phyloP scores from a whole-genome alignment of 768 basidiomycete genomes.

The Botryobasidium botryosum region DNA sequence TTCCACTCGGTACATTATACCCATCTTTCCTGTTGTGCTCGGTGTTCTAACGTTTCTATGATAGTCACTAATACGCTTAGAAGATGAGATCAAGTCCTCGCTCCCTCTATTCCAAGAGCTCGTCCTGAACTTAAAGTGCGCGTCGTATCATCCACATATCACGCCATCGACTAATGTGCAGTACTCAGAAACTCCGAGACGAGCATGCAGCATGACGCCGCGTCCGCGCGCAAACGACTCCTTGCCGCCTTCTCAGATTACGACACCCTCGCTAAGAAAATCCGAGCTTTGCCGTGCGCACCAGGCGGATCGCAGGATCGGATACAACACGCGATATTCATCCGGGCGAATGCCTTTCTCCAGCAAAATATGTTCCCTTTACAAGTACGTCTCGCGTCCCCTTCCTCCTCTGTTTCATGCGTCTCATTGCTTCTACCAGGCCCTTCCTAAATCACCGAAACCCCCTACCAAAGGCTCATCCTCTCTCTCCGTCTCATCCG shows the following conservation, averaged over 20 bases:
- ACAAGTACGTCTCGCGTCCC: constrained; percentile 36
- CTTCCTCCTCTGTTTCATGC: too few species aligned
- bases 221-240: constrained; percentile 57
- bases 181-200: too few species aligned
- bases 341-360: constrained; percentile 61
- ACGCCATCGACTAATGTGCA: too few species aligned
- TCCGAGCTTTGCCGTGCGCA: constrained; percentile 53
- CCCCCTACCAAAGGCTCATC: constrained; percentile 2
- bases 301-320: constrained; percentile 62
- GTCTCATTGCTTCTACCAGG: background rate
- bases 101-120: constrained; percentile 84
- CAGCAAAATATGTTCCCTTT: constrained; percentile 83
- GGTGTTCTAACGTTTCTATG: background rate
- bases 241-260: constrained; percentile 78
- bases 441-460: constrained; percentile 2
- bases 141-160: too few species aligned
- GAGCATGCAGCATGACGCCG: constrained; percentile 30
- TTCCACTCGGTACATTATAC: constrained; percentile 44
- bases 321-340: constrained; percentile 66
- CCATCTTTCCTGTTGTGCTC: background rate
- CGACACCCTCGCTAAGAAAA: constrained; percentile 73
- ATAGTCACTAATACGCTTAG: constrained; percentile 53
- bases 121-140: too few species aligned
- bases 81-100: constrained; percentile 77
- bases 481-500: background rate